Evolutionary conservation across 805 yeast genomes (phyloP), one percentile per base, ranked within the genome.

Genomic region (Jamesozyma jinghongensis): DNA sequence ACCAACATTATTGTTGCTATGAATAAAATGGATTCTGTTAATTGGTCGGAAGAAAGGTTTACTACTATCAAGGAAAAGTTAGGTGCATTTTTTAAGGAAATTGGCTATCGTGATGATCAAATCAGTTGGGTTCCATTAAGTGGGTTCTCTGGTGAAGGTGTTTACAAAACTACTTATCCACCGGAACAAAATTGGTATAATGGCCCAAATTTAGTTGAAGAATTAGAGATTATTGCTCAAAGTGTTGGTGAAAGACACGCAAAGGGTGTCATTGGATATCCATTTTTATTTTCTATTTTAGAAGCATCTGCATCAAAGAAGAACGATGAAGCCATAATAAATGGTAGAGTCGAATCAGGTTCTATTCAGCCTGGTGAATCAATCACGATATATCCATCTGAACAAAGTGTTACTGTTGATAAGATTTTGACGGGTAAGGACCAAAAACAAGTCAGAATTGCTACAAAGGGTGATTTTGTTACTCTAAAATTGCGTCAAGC

Each of bases 71-170:
- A 82, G 51, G 66, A 75, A 53, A 90, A 92, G 66, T 71, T 94
- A 49, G 75, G 75, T 12, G 50, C 57, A 17, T 92, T 79, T 70
- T 74, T 90, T 62, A 81, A 75, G 57, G 87, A 84, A 57, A 78
- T 85, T 55, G 98, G 98, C 17, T 88, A 85, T 67, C 70, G 70
- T 49, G 80, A 81, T 65, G 81, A 80, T 34, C 94, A 87, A 57
- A 77, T 92, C 37, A 64, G 74, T 19, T 85, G 79, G 73, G 88
- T 92, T 85, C 98, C 99, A 34, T 95, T 88, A 41, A 85, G 96
- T 22, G 98, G 98, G 41, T 85, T 73, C 68, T 84, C 95, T 34
- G 99, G 99, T 54, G 95, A 88, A 44, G 97, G 97, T 52, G 75
- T 92, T 64, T 84, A 83, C 66, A 94, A 86, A 37, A 76, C 85